phyloP scores from a whole-genome alignment of 2,329 filamentous ascomycete genomes.

The Calonectria fujianensis region DNA sequence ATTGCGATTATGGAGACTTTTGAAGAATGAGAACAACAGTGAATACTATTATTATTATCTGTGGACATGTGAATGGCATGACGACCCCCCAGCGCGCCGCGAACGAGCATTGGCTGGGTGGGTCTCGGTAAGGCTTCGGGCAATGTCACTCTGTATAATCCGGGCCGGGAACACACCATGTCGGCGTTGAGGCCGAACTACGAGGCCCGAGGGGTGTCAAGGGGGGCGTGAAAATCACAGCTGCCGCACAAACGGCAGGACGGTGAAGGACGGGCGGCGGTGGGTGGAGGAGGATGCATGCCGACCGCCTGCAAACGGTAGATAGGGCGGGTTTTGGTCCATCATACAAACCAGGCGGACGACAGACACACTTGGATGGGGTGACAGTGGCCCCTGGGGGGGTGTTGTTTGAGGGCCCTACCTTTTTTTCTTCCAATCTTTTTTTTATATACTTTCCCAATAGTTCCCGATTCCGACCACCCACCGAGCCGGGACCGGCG shows the following conservation, averaged over 20 bases:
- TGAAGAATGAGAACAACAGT: background rate
- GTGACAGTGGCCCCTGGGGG: background rate
- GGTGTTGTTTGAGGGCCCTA: background rate
- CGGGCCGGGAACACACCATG: slow-evolving; percentile 9
- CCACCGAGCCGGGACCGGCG: slow-evolving; percentile 20
- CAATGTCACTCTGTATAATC: background rate
- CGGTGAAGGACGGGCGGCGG: background rate
- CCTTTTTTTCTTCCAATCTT: no score
- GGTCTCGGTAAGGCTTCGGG: slow-evolving; percentile 8
- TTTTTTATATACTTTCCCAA: no score
- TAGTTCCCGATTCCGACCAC: slow-evolving; percentile 6
- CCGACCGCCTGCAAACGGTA: slow-evolving; percentile 15
- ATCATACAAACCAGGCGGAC: slow-evolving; percentile 4
- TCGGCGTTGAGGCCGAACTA: background rate
- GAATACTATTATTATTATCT: slow-evolving; percentile 3
- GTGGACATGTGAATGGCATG: slow-evolving; percentile 2
- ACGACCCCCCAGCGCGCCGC: background rate
- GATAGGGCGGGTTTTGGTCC: background rate
- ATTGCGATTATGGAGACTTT: background rate
- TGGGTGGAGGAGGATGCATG: slow-evolving; percentile 6
- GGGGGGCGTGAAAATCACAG: background rate
- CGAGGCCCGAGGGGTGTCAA: background rate
- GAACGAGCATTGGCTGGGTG: slow-evolving; percentile 10
- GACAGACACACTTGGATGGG: slow-evolving; percentile 12
- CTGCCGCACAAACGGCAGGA: background rate